These are phyloP conservation scores for Nemania bipapillata DNA, from an alignment of 2,329 filamentous ascomycete genomes.

Conservation along the genomic window DNA sequence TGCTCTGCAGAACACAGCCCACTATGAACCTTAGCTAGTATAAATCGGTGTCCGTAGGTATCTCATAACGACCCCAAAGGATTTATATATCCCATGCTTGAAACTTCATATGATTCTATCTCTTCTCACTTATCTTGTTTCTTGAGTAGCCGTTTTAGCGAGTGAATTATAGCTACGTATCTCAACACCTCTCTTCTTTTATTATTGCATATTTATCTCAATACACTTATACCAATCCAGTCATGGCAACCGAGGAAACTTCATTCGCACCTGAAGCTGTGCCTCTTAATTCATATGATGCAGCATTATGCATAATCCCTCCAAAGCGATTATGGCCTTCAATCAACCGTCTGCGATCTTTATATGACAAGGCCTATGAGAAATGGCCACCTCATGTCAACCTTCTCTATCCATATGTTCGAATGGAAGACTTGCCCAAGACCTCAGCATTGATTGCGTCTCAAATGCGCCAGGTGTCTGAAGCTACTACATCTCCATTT, in stretches of 20 bases:
- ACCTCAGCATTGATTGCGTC: conserved; percentile 57
- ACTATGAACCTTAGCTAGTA: not conserved
- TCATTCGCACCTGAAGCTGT: conserved; percentile 20
- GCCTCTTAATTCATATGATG: conserved; percentile 60
- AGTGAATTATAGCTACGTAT: not conserved
- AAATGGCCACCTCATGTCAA: conserved; percentile 76
- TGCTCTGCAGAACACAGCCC: conserved; percentile 3
- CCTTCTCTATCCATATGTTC: conserved; percentile 73
- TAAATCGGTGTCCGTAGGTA: conserved; percentile 1
- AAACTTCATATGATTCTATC: not conserved
- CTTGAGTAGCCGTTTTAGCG: not conserved
- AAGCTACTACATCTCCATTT: conserved; percentile 25
- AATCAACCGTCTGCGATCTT: conserved; percentile 65
- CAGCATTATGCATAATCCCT: conserved; percentile 70
- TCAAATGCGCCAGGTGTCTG: conserved; percentile 44
- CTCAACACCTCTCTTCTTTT: not conserved
- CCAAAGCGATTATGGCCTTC: conserved; percentile 60
- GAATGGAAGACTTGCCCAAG: conserved; percentile 57
- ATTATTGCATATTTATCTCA: not conserved
- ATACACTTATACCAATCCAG: not conserved
- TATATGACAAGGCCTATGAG: conserved; percentile 70
- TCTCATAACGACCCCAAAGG: not conserved
- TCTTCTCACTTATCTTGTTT: not conserved
- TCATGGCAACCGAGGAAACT: conserved; percentile 40
- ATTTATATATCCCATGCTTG: not conserved